These are phyloP conservation scores for Solanum hybrid DNA, from an alignment of 305 asterid genomes.

Conservation along the genomic window DNA sequence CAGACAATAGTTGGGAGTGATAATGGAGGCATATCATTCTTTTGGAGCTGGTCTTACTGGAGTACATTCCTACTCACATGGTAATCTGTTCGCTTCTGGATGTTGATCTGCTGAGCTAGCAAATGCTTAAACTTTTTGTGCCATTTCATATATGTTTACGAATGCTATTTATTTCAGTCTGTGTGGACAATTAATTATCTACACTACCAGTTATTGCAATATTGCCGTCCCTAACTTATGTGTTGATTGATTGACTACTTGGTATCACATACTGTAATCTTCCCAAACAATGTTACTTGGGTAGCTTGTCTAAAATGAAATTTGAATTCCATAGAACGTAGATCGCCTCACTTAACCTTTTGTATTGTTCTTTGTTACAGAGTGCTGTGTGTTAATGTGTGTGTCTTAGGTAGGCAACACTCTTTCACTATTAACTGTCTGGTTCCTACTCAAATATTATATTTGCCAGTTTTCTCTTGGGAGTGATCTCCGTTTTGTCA, in stretches of 20 bases:
- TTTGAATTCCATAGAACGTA: not conserved
- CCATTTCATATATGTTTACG: not conserved
- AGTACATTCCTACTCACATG: slow-evolving; percentile 97
- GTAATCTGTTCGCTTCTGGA: slow-evolving; percentile 24
- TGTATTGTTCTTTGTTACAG: not conserved
- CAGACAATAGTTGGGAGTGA: slow-evolving; percentile 73
- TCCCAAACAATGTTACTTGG: not conserved
- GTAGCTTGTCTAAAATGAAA: not conserved
- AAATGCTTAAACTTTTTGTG: not conserved
- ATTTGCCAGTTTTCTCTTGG: not conserved
- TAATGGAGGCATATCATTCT: slow-evolving; percentile 91
- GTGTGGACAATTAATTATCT: not conserved
- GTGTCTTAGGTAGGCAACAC: not conserved
- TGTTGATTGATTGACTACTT: not conserved
- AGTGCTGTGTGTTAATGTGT: not conserved
- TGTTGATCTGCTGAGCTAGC: not conserved
- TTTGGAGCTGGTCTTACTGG: slow-evolving; percentile 99
- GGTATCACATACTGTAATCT: not conserved
- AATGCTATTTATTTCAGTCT: not conserved
- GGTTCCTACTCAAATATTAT: not conserved
- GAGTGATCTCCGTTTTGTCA: not conserved
- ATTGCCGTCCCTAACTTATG: not conserved
- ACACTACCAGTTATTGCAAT: not conserved
- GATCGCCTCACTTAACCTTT: not conserved
- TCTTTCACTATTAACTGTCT: not conserved